Conservation (phyloP, 2,329 filamentous ascomycete genomes). For the Xylaria sp. region DNA sequence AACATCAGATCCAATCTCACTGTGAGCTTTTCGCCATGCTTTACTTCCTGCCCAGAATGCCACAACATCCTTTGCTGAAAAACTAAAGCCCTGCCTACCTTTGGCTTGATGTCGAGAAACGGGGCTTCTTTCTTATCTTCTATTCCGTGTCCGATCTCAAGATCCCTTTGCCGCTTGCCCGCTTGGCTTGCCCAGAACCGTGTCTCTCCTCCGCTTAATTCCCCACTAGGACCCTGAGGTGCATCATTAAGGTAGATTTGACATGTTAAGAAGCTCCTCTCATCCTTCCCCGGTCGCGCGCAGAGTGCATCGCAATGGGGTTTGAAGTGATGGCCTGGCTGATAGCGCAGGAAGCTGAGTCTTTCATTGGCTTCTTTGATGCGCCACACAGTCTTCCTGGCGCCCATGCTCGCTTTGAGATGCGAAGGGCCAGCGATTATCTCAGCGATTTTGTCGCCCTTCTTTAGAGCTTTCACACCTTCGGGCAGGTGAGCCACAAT, state of each 20-base stretch:
- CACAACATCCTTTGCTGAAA: constrained; percentile 51
- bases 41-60: constrained; percentile 50
- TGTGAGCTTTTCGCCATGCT: constrained; percentile 48
- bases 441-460: constrained; percentile 39
- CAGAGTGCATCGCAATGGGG: constrained; percentile 51
- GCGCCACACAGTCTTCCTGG: constrained; percentile 46
- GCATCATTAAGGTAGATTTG: constrained; percentile 49
- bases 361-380: constrained; percentile 64
- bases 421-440: constrained; percentile 41
- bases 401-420: constrained; percentile 43
- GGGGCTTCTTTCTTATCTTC: constrained; percentile 27
- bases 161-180: constrained; percentile 43
- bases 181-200: constrained; percentile 45
- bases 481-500: constrained; percentile 40
- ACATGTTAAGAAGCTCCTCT: constrained; percentile 50
- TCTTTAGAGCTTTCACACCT: constrained; percentile 40
- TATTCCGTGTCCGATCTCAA: constrained; percentile 25
- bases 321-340: constrained; percentile 68
- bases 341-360: constrained; percentile 70
- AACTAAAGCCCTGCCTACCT: constrained; percentile 46
- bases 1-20: constrained; percentile 50
- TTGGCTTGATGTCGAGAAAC: constrained; percentile 49
- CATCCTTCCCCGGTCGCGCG: constrained; percentile 38
- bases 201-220: constrained; percentile 39
- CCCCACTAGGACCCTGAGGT: constrained; percentile 31